Percentiles rank a stretch among this genome's conserved stretches.
phyloP scores from a whole-genome alignment of 1,284 basidiomycete species.

The Ustilago esculenta region DNA sequence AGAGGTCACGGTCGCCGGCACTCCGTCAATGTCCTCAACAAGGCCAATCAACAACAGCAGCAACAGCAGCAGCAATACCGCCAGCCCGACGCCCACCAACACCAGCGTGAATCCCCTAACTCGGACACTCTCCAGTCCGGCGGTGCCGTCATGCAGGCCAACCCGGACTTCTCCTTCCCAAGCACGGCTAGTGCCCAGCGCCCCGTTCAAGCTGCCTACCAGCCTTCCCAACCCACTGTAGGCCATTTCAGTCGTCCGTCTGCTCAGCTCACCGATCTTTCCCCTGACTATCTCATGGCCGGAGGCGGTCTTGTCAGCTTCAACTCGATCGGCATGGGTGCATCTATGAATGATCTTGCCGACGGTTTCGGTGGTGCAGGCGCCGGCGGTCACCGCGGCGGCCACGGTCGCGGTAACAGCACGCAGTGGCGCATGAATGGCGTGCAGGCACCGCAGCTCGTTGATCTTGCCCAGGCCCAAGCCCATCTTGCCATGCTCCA shows the following conservation, averaged over 20 bases:
- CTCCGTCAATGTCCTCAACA: constrained; percentile 82
- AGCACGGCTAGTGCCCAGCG: constrained; percentile 42
- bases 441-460: constrained; percentile 27
- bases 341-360: constrained; percentile 52
- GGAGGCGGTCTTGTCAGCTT: constrained; percentile 63
- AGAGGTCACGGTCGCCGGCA: constrained; percentile 90
- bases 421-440: constrained; percentile 55
- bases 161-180: constrained; percentile 56
- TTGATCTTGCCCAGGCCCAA: constrained; percentile 72
- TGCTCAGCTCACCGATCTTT: constrained; percentile 60
- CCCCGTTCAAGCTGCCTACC: constrained; percentile 27
- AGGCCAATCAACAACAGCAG: constrained; percentile 55
- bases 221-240: constrained; percentile 21
- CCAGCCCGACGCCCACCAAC: constrained; percentile 33
- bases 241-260: constrained; percentile 61
- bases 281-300: constrained; percentile 64
- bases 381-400: constrained; percentile 37
- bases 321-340: constrained; percentile 45
- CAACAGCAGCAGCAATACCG: constrained; percentile 19
- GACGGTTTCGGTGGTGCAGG: constrained; percentile 60
- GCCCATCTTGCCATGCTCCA: constrained; percentile 95
- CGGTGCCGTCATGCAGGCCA: constrained; percentile 49
- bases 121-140: constrained; percentile 20
- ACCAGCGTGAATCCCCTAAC: constrained; percentile 47
- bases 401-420: constrained; percentile 44